Conservation (phyloP, 2,329 filamentous ascomycete genomes). For the Thelonectria blattea region DNA sequence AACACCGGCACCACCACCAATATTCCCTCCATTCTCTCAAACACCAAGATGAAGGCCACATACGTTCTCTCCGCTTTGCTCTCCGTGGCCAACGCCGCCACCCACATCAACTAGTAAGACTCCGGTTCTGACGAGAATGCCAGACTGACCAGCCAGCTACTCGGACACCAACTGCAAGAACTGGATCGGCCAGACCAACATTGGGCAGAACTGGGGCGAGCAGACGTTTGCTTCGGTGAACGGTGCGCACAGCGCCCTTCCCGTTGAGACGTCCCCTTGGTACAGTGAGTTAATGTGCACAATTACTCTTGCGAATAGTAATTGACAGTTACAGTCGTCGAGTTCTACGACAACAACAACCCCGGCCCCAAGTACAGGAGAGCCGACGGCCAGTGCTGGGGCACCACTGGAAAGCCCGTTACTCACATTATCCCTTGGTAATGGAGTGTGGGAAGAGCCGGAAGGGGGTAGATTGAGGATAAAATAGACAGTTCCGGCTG, state of each 20-base stretch:
- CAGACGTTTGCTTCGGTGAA: slow-evolving; percentile 3
- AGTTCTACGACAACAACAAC: slow-evolving; percentile 15
- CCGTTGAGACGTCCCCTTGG: background rate
- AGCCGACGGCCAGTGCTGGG: slow-evolving; percentile 10
- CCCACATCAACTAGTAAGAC: slow-evolving; percentile 18
- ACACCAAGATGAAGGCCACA: slow-evolving; percentile 9
- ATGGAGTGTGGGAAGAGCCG: background rate
- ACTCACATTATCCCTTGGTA: slow-evolving; percentile 12
- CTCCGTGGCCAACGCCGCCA: slow-evolving; percentile 7
- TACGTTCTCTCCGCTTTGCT: slow-evolving; percentile 6
- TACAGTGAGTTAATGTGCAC: slow-evolving; percentile 2
- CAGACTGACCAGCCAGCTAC: slow-evolving; percentile 3
- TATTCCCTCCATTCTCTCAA: background rate
- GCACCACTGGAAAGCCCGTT: slow-evolving; percentile 3
- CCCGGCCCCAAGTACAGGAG: slow-evolving; percentile 5
- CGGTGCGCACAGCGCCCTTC: slow-evolving; percentile 1
- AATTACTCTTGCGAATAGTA: too few relatives aligned
- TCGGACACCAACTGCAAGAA: slow-evolving; percentile 19
- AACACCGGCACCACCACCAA: too few relatives aligned
- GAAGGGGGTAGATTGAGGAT: too few relatives aligned
- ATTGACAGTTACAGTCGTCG: background rate
- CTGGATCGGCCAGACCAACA: slow-evolving; percentile 15
- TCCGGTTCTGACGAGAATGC: background rate
- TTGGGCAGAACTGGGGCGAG: slow-evolving; percentile 8
- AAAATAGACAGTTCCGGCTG: too few relatives aligned